A percentile compares a stretch with the other conserved stretches of the same genome.
Conservation (phyloP, 2,329 filamentous ascomycete species). For the Dothideomycetes sp. region DNA sequence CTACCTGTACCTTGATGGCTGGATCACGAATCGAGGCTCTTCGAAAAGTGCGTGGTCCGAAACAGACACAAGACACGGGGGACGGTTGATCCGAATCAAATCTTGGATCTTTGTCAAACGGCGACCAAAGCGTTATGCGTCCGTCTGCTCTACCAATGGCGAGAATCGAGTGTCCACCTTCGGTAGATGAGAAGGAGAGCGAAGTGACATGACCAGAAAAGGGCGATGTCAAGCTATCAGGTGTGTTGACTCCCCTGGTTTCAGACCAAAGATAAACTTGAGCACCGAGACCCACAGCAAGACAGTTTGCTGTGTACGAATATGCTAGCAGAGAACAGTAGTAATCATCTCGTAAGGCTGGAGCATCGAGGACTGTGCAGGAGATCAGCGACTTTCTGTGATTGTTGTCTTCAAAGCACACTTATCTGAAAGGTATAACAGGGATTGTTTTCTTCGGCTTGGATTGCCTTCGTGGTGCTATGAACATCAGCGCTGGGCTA, state of each 20-base stretch:
- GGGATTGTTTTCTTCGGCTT: conserved; percentile 44
- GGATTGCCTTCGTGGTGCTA: conserved; percentile 22
- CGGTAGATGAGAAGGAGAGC: conserved; percentile 75
- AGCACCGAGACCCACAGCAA: conserved; percentile 75
- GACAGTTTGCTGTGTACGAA: conserved; percentile 59
- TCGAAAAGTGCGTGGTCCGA: conserved; percentile 55
- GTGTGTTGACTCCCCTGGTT: conserved; percentile 52
- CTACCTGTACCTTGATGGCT: conserved; percentile 51
- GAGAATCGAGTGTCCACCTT: conserved; percentile 69
- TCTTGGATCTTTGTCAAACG: conserved; percentile 58
- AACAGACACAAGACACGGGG: conserved; percentile 71
- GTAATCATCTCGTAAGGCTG: conserved; percentile 83
- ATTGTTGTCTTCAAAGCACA: conserved; percentile 13
- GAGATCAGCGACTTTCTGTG: conserved; percentile 29
- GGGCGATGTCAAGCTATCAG: conserved; percentile 46
- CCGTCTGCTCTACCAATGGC: conserved; percentile 76
- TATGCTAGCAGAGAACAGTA: conserved; percentile 91
- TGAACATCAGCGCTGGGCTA: background rate
- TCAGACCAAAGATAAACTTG: conserved; percentile 88
- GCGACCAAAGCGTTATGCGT: conserved; percentile 66
- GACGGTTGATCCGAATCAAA: conserved; percentile 66
- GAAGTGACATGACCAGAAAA: conserved; percentile 58
- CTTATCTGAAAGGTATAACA: conserved; percentile 67
- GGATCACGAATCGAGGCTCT: conserved; percentile 42
- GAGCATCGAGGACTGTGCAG: conserved; percentile 73